These are phyloP conservation scores for Ceratocystis destructans DNA, from an alignment of 2,329 filamentous ascomycete genomes.

Conservation along the genomic window DNA sequence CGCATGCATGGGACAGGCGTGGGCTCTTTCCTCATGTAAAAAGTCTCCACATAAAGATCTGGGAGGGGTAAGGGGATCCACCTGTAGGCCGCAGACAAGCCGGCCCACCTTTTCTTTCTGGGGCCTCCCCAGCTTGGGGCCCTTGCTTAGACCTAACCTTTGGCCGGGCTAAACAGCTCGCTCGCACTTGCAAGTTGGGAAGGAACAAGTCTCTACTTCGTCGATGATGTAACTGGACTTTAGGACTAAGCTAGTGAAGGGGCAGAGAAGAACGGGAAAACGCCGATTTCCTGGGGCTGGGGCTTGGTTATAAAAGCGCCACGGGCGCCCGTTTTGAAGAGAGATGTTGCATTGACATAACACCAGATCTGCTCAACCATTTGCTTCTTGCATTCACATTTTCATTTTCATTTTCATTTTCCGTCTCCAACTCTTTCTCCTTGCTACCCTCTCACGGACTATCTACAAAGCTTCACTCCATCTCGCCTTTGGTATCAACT, in stretches of 20 bases:
- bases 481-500: too few species aligned
- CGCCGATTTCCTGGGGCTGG: background rate
- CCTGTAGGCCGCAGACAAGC: background rate
- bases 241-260: background rate
- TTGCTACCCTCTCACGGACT: too few species aligned
- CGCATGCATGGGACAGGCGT: background rate
- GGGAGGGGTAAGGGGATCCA: background rate
- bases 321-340: background rate
- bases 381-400: background rate
- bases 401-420: background rate
- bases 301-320: background rate
- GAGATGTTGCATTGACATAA: background rate
- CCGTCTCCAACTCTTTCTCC: too few species aligned
- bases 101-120: background rate
- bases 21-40: background rate
- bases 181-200: background rate
- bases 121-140: background rate
- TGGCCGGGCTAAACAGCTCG: background rate
- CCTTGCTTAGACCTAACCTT: background rate
- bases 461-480: too few species aligned
- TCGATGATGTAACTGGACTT: conserved; percentile 4
- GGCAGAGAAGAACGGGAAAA: background rate
- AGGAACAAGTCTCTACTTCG: background rate
- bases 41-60: background rate
- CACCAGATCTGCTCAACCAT: background rate